Percentiles rank a stretch among this genome's conserved stretches.
These are phyloP conservation scores for Penicillium longicatenatum DNA, from an alignment of 495 filamentous ascomycete genomes.

Conservation along the genomic window DNA sequence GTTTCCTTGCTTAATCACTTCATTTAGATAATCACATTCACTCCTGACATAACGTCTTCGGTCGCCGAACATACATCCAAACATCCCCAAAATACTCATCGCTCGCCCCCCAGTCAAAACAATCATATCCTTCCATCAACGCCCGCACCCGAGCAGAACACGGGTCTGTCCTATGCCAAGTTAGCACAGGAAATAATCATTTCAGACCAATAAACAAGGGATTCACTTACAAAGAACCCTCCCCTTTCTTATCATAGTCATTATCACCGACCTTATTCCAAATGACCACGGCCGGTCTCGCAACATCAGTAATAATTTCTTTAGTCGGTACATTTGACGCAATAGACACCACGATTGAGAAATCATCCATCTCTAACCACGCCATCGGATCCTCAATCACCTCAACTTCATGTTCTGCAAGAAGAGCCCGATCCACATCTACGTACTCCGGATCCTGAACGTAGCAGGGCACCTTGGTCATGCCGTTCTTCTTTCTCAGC, in stretches of 20 bases:
- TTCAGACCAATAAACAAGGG: not conserved
- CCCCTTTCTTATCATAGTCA: constrained; percentile 6
- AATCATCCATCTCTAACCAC: constrained; percentile 35
- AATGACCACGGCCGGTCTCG: constrained; percentile 32
- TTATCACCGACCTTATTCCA: not conserved
- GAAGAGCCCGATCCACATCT: constrained; percentile 18
- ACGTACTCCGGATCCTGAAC: constrained; percentile 34
- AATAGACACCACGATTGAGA: constrained; percentile 33
- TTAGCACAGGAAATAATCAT: not conserved
- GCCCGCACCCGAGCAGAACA: constrained; percentile 2
- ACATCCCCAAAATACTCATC: constrained; percentile 1
- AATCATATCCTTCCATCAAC: constrained; percentile 10
- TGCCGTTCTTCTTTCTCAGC: constrained; percentile 5
- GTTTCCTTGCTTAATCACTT: not conserved
- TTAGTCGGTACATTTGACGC: constrained; percentile 30
- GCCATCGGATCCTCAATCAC: constrained; percentile 33
- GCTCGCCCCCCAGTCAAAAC: constrained; percentile 3
- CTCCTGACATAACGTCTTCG: constrained; percentile 1
- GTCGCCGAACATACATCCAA: constrained; percentile 6
- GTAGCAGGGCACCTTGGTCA: constrained; percentile 12
- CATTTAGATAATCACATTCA: not conserved
- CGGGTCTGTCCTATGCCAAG: constrained; percentile 8
- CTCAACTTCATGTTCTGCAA: constrained; percentile 21
- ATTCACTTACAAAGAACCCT: constrained; percentile 2
- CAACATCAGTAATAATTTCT: constrained; percentile 36